Base-by-base conservation (phyloP, 768 basidiomycete genomes). In the Tylopilus plumbeoviolaceoides region DNA sequence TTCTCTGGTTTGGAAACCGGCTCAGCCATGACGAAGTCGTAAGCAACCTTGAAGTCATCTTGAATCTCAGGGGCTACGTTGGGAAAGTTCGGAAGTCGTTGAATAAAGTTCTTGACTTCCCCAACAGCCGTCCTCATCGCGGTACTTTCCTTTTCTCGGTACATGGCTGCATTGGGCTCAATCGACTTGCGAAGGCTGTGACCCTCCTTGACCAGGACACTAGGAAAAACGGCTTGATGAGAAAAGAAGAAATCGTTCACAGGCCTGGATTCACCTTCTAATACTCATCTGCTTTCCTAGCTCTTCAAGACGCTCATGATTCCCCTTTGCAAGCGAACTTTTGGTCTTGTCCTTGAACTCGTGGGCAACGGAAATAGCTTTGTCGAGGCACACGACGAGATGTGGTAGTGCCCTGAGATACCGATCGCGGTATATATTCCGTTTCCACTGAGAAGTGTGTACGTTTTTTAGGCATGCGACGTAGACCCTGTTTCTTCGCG, bases 281-380 rank as follows among this genome's bases (percentile, higher is more conserved):
- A 61, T 50, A 4, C 53, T 75, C 46, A 65, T 55, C 27, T 66
- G 65, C 39, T 59, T 57, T 8, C 58, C 61, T 14, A 74, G 38
- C 38, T 60, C 61, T 31, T 78, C 77, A 2, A 76, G 61, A 28
- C 64, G 65, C 15, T 72, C 63, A 47, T 75, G 72, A 23, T 48
- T 48, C n/a, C 61, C 70, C 11, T 57, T 49, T 4, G 27, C 59
- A 12, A 73, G 45, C 17, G 61, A 63, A 39, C 65, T 61, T 48
- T 72, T 78, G 3, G 63, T 59, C 20, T 60, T 58, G 7, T 18
- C 52, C 63, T 77, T 78, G 46, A 62, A 55, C n/a, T n/a, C n/a
- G n/a, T n/a, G n/a, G n/a, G n/a, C n/a, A n/a, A n/a, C n/a, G n/a
- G n/a, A n/a, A n/a, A n/a, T n/a, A n/a, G n/a, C n/a, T n/a, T n/a